These are phyloP conservation scores for Crithidia expoeki DNA, from an alignment of 208 protist species.

Conservation along the genomic window DNA sequence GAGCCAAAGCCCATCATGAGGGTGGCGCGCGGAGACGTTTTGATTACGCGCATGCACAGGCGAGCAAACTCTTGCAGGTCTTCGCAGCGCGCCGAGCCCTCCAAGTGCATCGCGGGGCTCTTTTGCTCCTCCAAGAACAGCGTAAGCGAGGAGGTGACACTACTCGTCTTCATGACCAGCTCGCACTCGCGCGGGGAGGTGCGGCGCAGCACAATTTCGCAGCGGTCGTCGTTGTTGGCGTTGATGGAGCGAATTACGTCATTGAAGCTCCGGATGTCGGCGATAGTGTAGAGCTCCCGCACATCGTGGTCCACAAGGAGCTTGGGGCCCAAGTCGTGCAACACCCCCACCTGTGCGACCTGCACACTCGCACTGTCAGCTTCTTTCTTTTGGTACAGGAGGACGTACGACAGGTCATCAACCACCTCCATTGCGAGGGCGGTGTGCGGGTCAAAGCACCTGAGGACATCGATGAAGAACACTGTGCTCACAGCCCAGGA, in stretches of 20 bases:
- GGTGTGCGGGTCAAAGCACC: slow-evolving; percentile 50
- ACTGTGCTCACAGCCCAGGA: slow-evolving; percentile 54
- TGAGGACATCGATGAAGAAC: slow-evolving; percentile 45
- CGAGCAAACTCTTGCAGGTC: slow-evolving; percentile 60
- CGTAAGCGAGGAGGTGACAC: slow-evolving; percentile 37
- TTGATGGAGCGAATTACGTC: slow-evolving; percentile 48
- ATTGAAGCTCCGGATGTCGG: slow-evolving; percentile 53
- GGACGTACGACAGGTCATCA: slow-evolving; percentile 39
- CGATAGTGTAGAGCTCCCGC: slow-evolving; percentile 44
- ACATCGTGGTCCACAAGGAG: slow-evolving; percentile 59
- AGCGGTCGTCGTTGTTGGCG: slow-evolving; percentile 50
- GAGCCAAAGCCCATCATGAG: slow-evolving; percentile 61
- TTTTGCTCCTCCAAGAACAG: slow-evolving; percentile 26
- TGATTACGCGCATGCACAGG: slow-evolving; percentile 36
- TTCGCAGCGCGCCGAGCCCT: slow-evolving; percentile 45
- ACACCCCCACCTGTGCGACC: slow-evolving; percentile 45
- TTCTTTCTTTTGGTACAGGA: slow-evolving; percentile 49
- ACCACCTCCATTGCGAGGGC: slow-evolving; percentile 48
- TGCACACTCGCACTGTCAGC: slow-evolving; percentile 38
- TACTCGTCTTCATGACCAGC: slow-evolving; percentile 37
- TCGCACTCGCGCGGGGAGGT: slow-evolving; percentile 32
- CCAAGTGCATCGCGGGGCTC: slow-evolving; percentile 27
- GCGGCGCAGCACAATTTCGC: slow-evolving; percentile 42
- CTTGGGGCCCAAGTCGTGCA: slow-evolving; percentile 70
- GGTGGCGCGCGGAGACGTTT: neutral